Percentiles rank a stretch among this genome's conserved stretches.
Evolutionary conservation across 1,284 basidiomycete species (phyloP).

Genomic region (Rhodotorula sp.): DNA sequence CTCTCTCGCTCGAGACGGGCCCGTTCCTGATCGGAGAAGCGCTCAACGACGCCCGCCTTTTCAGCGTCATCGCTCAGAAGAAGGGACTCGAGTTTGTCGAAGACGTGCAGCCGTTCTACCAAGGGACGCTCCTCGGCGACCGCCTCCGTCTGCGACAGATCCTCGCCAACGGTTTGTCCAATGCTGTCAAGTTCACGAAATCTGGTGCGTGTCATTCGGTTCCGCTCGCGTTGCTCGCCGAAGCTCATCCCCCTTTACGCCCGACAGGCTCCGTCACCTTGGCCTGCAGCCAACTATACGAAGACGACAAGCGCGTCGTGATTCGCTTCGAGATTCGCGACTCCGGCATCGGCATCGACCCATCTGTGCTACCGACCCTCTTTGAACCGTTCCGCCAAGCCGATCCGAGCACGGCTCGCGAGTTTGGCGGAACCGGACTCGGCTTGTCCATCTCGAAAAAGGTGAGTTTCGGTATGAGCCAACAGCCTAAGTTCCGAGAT

Average conservation of each 20-base stretch:
- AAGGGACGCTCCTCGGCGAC: constrained; percentile 41
- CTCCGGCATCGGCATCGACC: constrained; percentile 49
- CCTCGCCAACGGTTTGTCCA: constrained; percentile 40
- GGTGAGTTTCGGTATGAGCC: background rate
- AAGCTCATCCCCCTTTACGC: background rate
- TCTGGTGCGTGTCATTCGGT: constrained; percentile 16
- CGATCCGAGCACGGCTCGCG: constrained; percentile 32
- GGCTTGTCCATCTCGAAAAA: constrained; percentile 33
- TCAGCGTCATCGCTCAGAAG: constrained; percentile 47
- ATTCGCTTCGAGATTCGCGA: constrained; percentile 47
- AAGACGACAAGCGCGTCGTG: constrained; percentile 42
- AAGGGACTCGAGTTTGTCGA: constrained; percentile 48
- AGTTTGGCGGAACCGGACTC: constrained; percentile 40
- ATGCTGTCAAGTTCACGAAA: constrained; percentile 50
- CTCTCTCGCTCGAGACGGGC: constrained; percentile 47
- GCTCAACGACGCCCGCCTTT: constrained; percentile 47
- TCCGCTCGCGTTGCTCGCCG: background rate
- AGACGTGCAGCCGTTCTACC: constrained; percentile 30
- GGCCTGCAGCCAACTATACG: constrained; percentile 43
- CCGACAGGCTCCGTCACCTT: constrained; percentile 42
- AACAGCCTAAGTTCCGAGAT: background rate
- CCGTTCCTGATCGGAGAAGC: constrained; percentile 47
- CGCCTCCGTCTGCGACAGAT: constrained; percentile 42
- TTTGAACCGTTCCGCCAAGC: constrained; percentile 49
- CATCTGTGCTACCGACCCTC: constrained; percentile 45